Conservation (phyloP, 83 land plant genomes). For the Picea abies region DNA sequence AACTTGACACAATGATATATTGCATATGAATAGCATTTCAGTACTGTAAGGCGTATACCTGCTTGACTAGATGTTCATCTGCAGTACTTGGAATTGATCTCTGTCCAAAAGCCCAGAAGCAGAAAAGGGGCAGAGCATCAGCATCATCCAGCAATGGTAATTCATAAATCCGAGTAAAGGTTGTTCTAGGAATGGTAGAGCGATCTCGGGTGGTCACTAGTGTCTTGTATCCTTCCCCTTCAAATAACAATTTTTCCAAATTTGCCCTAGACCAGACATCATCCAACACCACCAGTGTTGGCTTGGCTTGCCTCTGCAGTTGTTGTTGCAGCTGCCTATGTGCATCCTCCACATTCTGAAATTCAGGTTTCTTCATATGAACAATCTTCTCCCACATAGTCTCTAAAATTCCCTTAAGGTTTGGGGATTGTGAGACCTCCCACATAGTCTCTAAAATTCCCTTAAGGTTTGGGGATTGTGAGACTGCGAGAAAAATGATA, state of each 20-base stretch:
- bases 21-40: too few species aligned
- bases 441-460: not conserved
- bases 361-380: not conserved
- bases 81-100: too few species aligned
- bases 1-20: too few species aligned
- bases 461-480: not conserved
- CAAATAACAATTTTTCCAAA: too few species aligned
- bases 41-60: too few species aligned
- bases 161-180: not conserved
- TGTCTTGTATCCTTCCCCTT: not conserved
- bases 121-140: too few species aligned
- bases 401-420: not conserved
- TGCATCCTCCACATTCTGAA: slow-evolving; percentile 4
- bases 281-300: not conserved
- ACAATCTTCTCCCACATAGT: not conserved
- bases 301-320: not conserved
- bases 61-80: too few species aligned
- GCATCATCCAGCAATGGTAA: not conserved
- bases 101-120: too few species aligned
- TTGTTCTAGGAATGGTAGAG: too few species aligned
- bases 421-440: slow-evolving; percentile 2
- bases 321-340: not conserved
- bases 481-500: not conserved
- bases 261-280: not conserved
- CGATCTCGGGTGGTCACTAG: too few species aligned